A percentile compares a stretch with the other conserved stretches of the same genome.
phyloP scores from a whole-genome alignment of 106 monocot genomes.

The Gastrodia elata region DNA sequence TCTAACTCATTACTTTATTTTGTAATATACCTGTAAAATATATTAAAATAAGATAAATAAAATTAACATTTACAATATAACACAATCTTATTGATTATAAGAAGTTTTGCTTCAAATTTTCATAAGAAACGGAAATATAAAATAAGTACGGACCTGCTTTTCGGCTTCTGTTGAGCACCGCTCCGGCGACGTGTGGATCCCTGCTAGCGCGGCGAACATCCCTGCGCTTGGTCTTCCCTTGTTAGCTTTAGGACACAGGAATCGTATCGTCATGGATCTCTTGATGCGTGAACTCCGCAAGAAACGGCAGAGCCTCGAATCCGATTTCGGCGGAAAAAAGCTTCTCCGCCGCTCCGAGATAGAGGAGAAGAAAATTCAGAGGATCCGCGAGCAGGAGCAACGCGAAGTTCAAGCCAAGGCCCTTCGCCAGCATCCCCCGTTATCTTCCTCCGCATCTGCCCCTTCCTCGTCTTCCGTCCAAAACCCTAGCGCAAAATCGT shows the following conservation, averaged over 20 bases:
- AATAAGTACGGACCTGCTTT: too few species aligned
- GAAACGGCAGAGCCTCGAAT: slow-evolving; percentile 57
- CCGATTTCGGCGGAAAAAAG: slow-evolving; percentile 87
- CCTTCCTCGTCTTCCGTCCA: slow-evolving; percentile 19
- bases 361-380: slow-evolving; percentile 76
- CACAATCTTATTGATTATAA: too few species aligned
- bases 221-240: not conserved
- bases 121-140: too few species aligned
- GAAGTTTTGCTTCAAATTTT: too few species aligned
- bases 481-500: slow-evolving; percentile 12
- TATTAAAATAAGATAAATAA: too few species aligned
- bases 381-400: slow-evolving; percentile 71
- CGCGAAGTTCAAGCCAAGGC: slow-evolving; percentile 44
- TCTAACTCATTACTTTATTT: too few species aligned
- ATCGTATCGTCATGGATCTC: slow-evolving; percentile 52
- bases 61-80: too few species aligned
- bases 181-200: too few species aligned
- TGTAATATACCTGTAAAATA: too few species aligned
- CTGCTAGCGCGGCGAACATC: not conserved
- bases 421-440: not conserved
- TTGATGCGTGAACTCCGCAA: slow-evolving; percentile 65
- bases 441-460: slow-evolving; percentile 14
- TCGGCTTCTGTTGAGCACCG: too few species aligned
- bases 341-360: slow-evolving; percentile 89
- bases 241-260: not conserved